Conservation (phyloP, 768 basidiomycete genomes). For the Pleurotus citrinopileatus region DNA sequence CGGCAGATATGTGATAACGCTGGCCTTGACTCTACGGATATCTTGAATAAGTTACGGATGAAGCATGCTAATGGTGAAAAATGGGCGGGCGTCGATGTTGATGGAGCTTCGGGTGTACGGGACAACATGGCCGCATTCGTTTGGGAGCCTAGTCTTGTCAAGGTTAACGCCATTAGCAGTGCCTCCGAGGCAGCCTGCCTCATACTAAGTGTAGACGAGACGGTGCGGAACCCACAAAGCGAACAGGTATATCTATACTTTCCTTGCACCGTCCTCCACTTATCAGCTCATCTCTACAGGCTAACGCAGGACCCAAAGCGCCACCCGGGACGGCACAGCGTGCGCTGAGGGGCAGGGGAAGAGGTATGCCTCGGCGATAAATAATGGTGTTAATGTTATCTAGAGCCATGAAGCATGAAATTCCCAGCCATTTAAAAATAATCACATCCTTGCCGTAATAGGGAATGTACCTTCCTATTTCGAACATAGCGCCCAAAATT, state of each 20-base stretch:
- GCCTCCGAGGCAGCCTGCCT: constrained; percentile 96
- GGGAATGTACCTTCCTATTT: neutral
- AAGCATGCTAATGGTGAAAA: constrained; percentile 84
- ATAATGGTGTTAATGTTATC: constrained; percentile 10
- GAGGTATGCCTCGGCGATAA: constrained; percentile 77
- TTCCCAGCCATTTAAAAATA: neutral
- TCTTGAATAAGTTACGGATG: constrained; percentile 97
- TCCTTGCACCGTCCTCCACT: constrained; percentile 1
- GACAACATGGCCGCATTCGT: constrained; percentile 98
- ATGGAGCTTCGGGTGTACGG: constrained; percentile 81
- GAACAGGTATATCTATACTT: constrained; percentile 64
- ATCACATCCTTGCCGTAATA: neutral
- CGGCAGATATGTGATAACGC: constrained; percentile 99
- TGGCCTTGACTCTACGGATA: constrained; percentile 94
- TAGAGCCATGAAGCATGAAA: neutral
- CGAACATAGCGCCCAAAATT: constrained; percentile 1
- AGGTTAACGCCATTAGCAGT: constrained; percentile 92
- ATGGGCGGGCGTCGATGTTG: constrained; percentile 96
- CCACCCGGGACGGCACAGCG: constrained; percentile 90
- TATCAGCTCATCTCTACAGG: constrained; percentile 39
- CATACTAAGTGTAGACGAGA: constrained; percentile 96
- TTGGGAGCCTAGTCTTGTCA: constrained; percentile 97
- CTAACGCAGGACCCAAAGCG: constrained; percentile 80
- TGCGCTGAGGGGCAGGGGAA: constrained; percentile 82
- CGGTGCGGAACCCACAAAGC: constrained; percentile 92